Base-by-base conservation (phyloP, 148 eudicot genomes). In the Chenopodium formosanum region DNA sequence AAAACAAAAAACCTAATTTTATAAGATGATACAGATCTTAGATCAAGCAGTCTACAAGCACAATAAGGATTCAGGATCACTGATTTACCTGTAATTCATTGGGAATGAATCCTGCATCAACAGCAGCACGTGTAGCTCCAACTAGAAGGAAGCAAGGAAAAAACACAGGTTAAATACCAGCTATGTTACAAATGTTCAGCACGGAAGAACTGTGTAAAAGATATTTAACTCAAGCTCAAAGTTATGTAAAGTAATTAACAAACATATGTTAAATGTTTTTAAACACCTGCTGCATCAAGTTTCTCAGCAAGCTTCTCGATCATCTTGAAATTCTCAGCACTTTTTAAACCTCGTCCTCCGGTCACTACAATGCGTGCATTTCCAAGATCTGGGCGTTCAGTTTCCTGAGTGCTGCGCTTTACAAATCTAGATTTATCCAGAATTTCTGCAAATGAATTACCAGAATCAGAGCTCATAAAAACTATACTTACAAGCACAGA, bases 51-150 rank as follows among this genome's bases (percentile, higher is more conserved):
- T 67, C 10, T 48, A 69, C 32, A 69, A 73, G 44, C 17, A 52
- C 77, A 50, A 50, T 74, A 13, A 80, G 44, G 44, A 37, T 37
- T 37, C 44, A 37, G 64, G 19, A 22, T 14, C 19, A 74, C 25
- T 34, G 25, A n/a, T 34, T 78, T 48, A 95, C 98, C 94, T 95
- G 98, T 70, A 95, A 90, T 23, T 92, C 98, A 79, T 95, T 95
- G 31, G 97, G 97, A 82, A 93, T 92, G 83, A 82, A 95, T 76
- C 96, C 97, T n/a, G 98, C 98, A 91, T 95, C 98, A 76, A 95
- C 98, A 53, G 97, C 98, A 76, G 98, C 98, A 83, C 98, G 97
- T 79, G 97, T 95, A 27, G 97, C 98, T 76, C 98, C 98, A 88
- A 95, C 98, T 95, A 83, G 58, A 76, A 74, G 70, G 68, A 66